A percentile compares a stretch with the other conserved stretches of the same genome.
Evolutionary conservation across 495 filamentous ascomycete species (phyloP).

Genomic region (Cenococcum geophilum): DNA sequence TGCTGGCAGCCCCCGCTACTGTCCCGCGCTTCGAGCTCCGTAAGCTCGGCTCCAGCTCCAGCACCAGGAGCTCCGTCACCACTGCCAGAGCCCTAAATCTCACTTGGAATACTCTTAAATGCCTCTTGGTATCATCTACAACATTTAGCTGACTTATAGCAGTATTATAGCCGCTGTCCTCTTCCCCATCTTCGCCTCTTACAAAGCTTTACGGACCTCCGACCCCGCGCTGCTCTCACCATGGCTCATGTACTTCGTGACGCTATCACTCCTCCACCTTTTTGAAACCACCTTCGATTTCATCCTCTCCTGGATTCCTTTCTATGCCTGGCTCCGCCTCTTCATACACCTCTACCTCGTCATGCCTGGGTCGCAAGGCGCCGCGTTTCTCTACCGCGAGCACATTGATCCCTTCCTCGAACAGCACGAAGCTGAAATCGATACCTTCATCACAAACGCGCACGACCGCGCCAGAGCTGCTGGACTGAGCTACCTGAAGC

Average conservation of each 20-base stretch:
- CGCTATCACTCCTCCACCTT: constrained; percentile 71
- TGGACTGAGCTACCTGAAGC: constrained; percentile 76
- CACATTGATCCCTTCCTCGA: constrained; percentile 84
- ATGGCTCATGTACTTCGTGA: constrained; percentile 99
- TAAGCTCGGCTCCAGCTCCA: not conserved
- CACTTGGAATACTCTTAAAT: no score
- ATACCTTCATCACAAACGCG: constrained; percentile 73
- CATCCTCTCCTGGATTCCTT: constrained; percentile 83
- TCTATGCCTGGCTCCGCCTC: constrained; percentile 89
- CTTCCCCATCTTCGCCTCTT: constrained; percentile 94
- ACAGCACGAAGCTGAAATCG: constrained; percentile 83
- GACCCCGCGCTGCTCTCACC: constrained; percentile 87
- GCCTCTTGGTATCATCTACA: constrained; percentile 3
- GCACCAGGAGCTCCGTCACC: constrained; percentile 4
- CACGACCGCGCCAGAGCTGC: constrained; percentile 75
- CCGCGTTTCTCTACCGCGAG: constrained; percentile 71
- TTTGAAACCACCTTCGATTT: constrained; percentile 83
- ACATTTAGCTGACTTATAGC: constrained; percentile 27
- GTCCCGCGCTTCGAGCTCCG: constrained; percentile 2
- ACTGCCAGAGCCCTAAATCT: constrained; percentile 16
- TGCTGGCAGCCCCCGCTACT: constrained; percentile 31
- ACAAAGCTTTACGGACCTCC: constrained; percentile 91
- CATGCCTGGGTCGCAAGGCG: constrained; percentile 92
- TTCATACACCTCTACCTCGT: constrained; percentile 89
- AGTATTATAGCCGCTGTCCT: constrained; percentile 85